Evolutionary conservation across 2,329 filamentous ascomycete species (phyloP).

Genomic region (Clarireedia monteithiana): DNA sequence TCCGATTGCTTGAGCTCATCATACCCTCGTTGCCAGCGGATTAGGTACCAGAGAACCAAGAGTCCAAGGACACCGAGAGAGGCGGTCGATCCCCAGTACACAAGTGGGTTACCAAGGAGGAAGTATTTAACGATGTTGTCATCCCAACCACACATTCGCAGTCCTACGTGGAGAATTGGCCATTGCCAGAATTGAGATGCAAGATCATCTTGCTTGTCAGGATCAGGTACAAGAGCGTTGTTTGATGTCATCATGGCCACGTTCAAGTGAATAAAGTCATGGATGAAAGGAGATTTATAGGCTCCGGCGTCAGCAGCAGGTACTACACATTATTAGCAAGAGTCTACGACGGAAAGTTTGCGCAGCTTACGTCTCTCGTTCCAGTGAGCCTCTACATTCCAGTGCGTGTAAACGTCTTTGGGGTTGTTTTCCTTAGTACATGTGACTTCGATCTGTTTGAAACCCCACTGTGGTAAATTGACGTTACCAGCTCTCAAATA

Average conservation of each 20-base stretch:
- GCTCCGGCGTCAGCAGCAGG: slow-evolving; percentile 81
- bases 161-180: slow-evolving; percentile 89
- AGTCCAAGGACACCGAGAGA: slow-evolving; percentile 66
- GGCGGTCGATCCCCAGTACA: slow-evolving; percentile 91
- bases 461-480: slow-evolving; percentile 97
- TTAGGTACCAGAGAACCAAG: slow-evolving; percentile 72
- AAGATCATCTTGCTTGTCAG: slow-evolving; percentile 97
- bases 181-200: slow-evolving; percentile 98
- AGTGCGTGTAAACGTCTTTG: slow-evolving; percentile 90
- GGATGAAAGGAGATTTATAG: slow-evolving; percentile 94
- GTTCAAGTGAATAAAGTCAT: slow-evolving; percentile 96
- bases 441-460: slow-evolving; percentile 98
- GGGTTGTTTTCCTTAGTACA: slow-evolving; percentile 92
- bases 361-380: slow-evolving; percentile 78
- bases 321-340: slow-evolving; percentile 46
- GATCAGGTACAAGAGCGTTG: slow-evolving; percentile 94
- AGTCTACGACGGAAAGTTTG: neutral
- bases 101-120: slow-evolving; percentile 88
- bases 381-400: slow-evolving; percentile 93
- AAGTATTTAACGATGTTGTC: slow-evolving; percentile 96
- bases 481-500: slow-evolving; percentile 93
- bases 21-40: slow-evolving; percentile 96
- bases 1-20: slow-evolving; percentile 70
- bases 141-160: slow-evolving; percentile 98
- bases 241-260: slow-evolving; percentile 99